These are phyloP conservation scores for Trichothecium roseum DNA, from an alignment of 2,329 filamentous ascomycete genomes.

Conservation along the genomic window DNA sequence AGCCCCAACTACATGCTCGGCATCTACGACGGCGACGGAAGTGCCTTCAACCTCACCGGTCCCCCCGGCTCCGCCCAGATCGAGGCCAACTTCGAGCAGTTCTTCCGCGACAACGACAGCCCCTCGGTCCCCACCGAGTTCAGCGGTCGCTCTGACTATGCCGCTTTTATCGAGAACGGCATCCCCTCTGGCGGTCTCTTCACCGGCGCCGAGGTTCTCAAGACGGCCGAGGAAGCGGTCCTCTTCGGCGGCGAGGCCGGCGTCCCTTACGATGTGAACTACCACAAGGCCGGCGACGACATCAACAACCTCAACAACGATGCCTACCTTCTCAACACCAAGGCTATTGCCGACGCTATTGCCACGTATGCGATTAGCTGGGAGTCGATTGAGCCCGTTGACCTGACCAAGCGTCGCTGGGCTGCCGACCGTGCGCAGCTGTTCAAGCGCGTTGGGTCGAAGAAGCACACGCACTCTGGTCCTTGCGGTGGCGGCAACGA, in stretches of 20 bases:
- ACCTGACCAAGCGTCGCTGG: slow-evolving; percentile 16
- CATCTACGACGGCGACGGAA: slow-evolving; percentile 51
- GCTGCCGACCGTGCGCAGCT: slow-evolving; percentile 17
- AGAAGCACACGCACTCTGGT: slow-evolving; percentile 11
- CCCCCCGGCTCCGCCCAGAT: slow-evolving; percentile 50
- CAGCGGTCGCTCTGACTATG: slow-evolving; percentile 57
- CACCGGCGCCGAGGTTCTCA: slow-evolving; percentile 55
- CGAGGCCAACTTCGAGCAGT: slow-evolving; percentile 47
- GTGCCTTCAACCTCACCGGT: slow-evolving; percentile 43
- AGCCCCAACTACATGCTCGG: slow-evolving; percentile 39
- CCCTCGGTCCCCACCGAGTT: slow-evolving; percentile 52
- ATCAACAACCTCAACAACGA: slow-evolving; percentile 26
- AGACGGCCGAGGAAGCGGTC: slow-evolving; percentile 47
- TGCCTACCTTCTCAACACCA: slow-evolving; percentile 33
- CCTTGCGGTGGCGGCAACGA: slow-evolving; percentile 1
- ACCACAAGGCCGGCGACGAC: slow-evolving; percentile 33
- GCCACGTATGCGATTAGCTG: slow-evolving; percentile 29
- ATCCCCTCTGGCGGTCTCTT: slow-evolving; percentile 60
- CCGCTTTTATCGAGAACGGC: slow-evolving; percentile 53
- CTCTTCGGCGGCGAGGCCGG: slow-evolving; percentile 53
- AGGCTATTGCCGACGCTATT: slow-evolving; percentile 29
- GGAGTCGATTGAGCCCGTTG: slow-evolving; percentile 19
- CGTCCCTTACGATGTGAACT: slow-evolving; percentile 33
- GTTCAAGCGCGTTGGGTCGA: slow-evolving; percentile 13
- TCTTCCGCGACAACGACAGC: slow-evolving; percentile 33